phyloP scores from a whole-genome alignment of 108 stramenopile species.

The Conticribra guillardii region DNA sequence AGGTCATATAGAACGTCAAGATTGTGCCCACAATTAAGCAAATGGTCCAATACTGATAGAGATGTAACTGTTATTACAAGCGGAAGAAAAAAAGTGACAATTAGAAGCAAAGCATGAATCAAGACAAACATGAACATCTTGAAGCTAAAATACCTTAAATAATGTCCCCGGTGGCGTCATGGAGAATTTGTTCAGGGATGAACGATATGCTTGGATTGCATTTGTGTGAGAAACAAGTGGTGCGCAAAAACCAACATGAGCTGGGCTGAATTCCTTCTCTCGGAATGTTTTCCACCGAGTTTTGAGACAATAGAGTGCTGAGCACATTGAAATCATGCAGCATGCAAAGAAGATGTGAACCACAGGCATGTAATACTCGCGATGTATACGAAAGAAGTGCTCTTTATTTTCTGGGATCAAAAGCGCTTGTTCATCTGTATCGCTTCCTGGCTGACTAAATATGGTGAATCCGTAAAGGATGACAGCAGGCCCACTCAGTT shows the following conservation, averaged over 20 bases:
- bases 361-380: conserved; percentile 37
- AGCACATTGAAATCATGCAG: conserved; percentile 42
- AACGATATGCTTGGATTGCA: conserved; percentile 51
- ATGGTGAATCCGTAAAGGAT: conserved; percentile 49
- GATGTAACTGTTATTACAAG: conserved; percentile 9
- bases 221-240: conserved; percentile 44
- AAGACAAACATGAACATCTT: neutral
- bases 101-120: neutral
- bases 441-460: conserved; percentile 44
- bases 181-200: conserved; percentile 34
- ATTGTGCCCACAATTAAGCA: conserved; percentile 41
- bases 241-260: conserved; percentile 50
- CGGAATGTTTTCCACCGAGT: conserved; percentile 31
- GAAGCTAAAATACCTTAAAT: conserved; percentile 28
- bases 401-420: conserved; percentile 25
- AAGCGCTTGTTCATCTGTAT: conserved; percentile 25
- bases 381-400: conserved; percentile 35
- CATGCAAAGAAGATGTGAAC: conserved; percentile 39
- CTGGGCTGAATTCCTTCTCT: conserved; percentile 50
- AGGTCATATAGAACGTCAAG: conserved; percentile 33
- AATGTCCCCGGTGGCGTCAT: conserved; percentile 12
- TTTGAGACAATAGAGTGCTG: conserved; percentile 35
- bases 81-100: neutral
- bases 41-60: conserved; percentile 46
- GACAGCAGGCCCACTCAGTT: conserved; percentile 48